These are phyloP conservation scores for Cucumis cinereus DNA, from an alignment of 306 rosid genomes.

Conservation along the genomic window DNA sequence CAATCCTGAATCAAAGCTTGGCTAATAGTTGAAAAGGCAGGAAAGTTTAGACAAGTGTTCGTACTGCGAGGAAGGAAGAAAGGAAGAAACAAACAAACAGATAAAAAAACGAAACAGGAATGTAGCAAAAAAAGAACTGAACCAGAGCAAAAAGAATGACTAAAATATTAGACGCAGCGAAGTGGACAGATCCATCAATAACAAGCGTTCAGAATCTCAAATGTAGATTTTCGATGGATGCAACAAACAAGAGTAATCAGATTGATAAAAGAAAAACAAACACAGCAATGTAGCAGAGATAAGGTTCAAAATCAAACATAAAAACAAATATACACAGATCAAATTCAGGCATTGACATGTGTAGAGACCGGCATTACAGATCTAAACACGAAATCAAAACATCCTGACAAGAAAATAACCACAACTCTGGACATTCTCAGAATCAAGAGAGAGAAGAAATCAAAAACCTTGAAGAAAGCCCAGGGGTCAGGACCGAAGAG, in stretches of 20 bases:
- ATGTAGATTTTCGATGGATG: neutral
- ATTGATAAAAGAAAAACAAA: neutral
- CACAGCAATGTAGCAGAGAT: neutral
- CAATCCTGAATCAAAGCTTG: neutral
- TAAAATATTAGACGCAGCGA: neutral
- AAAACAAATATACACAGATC: neutral
- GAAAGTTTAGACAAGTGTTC: neutral
- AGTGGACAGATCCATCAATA: neutral
- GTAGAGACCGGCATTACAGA: neutral
- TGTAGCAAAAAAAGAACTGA: neutral
- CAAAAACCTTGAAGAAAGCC: constrained; percentile 55
- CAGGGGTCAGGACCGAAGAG: constrained; percentile 74
- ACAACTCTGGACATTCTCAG: neutral
- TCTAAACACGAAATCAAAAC: neutral
- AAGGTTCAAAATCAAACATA: neutral
- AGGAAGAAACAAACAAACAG: neutral
- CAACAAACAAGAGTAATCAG: neutral
- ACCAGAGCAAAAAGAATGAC: neutral
- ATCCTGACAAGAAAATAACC: neutral
- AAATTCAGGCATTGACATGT: neutral
- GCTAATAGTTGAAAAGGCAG: neutral
- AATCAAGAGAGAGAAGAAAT: neutral
- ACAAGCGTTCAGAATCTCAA: neutral
- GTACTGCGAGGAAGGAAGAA: neutral
- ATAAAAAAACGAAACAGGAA: neutral